These are phyloP conservation scores for Phlegmacium glaucopus DNA, from an alignment of 768 basidiomycete species.

Conservation along the genomic window DNA sequence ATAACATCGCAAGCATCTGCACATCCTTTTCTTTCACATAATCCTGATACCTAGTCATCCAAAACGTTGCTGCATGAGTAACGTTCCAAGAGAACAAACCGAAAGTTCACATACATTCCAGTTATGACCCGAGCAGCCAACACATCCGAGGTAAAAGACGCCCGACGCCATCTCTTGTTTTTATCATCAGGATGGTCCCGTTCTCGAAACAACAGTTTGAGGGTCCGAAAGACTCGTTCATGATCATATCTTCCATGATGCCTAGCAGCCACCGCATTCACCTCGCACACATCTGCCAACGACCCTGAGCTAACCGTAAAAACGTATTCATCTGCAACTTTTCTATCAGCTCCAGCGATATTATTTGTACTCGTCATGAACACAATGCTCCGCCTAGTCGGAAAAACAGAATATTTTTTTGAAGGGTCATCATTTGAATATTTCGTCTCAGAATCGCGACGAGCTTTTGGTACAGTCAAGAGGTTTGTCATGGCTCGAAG, in stretches of 20 bases:
- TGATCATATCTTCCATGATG: constrained; percentile 62
- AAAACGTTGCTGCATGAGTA: neutral
- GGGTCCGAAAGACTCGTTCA: constrained; percentile 60
- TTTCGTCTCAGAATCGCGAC: constrained; percentile 38
- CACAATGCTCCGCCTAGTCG: constrained; percentile 53
- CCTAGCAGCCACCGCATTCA: constrained; percentile 60
- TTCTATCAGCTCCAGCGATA: constrained; percentile 48
- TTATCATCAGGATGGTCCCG: constrained; percentile 10
- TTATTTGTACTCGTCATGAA: constrained; percentile 52
- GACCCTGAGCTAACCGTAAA: constrained; percentile 37
- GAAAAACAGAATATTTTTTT: constrained; percentile 39
- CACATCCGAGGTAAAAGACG: constrained; percentile 24
- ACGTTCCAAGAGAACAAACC: constrained; percentile 1
- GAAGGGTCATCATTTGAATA: constrained; percentile 37
- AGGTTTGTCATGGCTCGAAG: constrained; percentile 78
- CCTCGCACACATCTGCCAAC: constrained; percentile 47
- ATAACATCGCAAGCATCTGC: constrained; percentile 79
- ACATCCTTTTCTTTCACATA: constrained; percentile 56
- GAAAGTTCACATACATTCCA: constrained; percentile 53
- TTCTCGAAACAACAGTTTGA: constrained; percentile 46
- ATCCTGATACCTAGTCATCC: constrained; percentile 33
- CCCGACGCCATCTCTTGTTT: neutral
- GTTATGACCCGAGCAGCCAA: constrained; percentile 38
- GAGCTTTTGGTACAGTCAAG: constrained; percentile 49
- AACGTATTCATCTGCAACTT: constrained; percentile 61